Conservation (phyloP, 768 basidiomycete genomes). For the Trametes cingulata region DNA sequence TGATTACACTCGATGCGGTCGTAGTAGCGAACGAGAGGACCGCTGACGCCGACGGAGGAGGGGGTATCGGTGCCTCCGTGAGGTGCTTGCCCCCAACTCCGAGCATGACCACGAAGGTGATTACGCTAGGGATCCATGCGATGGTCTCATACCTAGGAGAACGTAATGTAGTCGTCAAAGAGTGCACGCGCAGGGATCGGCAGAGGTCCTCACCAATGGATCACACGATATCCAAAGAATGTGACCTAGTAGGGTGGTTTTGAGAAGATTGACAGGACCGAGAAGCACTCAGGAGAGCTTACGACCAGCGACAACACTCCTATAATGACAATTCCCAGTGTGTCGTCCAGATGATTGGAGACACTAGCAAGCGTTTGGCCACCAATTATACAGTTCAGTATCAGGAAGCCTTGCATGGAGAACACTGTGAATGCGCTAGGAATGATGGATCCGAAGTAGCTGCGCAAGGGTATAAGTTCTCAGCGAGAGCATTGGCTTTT, state of each 20-base stretch:
- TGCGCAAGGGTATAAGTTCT: slow-evolving; percentile 14
- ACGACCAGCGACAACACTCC: slow-evolving; percentile 41
- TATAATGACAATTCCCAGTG: slow-evolving; percentile 47
- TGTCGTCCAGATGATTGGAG: slow-evolving; percentile 29
- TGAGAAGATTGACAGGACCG: background rate
- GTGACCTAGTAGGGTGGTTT: slow-evolving; percentile 25
- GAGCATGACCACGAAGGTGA: slow-evolving; percentile 40
- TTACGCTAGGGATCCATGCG: slow-evolving; percentile 42
- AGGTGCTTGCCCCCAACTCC: slow-evolving; percentile 41
- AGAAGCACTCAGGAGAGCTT: background rate
- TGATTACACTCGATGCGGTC: slow-evolving; percentile 45
- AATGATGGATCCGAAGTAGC: slow-evolving; percentile 40
- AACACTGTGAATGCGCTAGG: slow-evolving; percentile 45
- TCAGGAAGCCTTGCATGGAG: slow-evolving; percentile 49
- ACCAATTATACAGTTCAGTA: slow-evolving; percentile 51
- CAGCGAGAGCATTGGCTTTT: background rate
- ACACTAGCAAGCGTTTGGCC: slow-evolving; percentile 50
- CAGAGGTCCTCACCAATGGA: slow-evolving; percentile 31
- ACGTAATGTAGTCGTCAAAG: background rate
- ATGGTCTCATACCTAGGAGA: slow-evolving; percentile 36
- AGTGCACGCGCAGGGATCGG: background rate
- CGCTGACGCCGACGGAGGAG: slow-evolving; percentile 34
- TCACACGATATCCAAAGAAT: slow-evolving; percentile 37
- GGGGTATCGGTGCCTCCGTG: slow-evolving; percentile 22
- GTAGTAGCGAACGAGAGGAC: slow-evolving; percentile 48